Conservation (phyloP, 352 stramenopile species). For the Phytophthora hybrid region DNA sequence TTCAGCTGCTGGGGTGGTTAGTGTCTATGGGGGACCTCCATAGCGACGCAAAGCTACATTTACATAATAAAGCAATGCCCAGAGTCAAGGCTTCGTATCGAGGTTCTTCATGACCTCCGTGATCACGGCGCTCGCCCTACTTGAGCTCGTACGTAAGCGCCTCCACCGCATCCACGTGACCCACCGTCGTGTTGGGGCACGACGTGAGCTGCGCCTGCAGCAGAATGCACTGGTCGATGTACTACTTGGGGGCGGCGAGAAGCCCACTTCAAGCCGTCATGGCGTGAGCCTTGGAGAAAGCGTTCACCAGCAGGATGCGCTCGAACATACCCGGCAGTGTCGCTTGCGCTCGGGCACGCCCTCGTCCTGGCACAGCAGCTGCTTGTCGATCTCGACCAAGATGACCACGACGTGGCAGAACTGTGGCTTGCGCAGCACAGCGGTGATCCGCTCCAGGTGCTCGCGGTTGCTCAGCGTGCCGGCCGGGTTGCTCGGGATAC, state of each 20-base stretch:
- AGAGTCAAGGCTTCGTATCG: constrained; percentile 65
- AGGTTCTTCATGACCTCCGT: constrained; percentile 58
- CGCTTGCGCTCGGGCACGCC: constrained; percentile 52
- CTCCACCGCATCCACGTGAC: constrained; percentile 91
- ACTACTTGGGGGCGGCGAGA: constrained; percentile 74
- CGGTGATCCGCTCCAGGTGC: constrained; percentile 60
- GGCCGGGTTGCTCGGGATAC: constrained; percentile 96
- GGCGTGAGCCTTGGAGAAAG: constrained; percentile 96
- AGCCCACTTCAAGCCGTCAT: constrained; percentile 97
- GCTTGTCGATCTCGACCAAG: constrained; percentile 97
- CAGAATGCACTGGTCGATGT: constrained; percentile 89
- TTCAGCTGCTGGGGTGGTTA: too few species aligned
- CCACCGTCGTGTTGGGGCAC: constrained; percentile 92
- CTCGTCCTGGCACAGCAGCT: constrained; percentile 91
- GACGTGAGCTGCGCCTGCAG: constrained; percentile 96
- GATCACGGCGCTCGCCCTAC: constrained; percentile 59
- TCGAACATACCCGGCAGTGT: constrained; percentile 86
- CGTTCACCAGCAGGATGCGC: constrained; percentile 95
- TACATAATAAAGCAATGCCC: too few species aligned
- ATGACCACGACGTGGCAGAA: constrained; percentile 88
- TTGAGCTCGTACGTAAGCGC: constrained; percentile 88
- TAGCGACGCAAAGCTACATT: too few species aligned
- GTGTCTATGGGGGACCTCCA: too few species aligned
- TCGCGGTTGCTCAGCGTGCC: constrained; percentile 78
- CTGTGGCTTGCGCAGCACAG: constrained; percentile 56